Base-by-base conservation (phyloP, 2,329 filamentous ascomycete genomes). In the Geosmithia flava region DNA sequence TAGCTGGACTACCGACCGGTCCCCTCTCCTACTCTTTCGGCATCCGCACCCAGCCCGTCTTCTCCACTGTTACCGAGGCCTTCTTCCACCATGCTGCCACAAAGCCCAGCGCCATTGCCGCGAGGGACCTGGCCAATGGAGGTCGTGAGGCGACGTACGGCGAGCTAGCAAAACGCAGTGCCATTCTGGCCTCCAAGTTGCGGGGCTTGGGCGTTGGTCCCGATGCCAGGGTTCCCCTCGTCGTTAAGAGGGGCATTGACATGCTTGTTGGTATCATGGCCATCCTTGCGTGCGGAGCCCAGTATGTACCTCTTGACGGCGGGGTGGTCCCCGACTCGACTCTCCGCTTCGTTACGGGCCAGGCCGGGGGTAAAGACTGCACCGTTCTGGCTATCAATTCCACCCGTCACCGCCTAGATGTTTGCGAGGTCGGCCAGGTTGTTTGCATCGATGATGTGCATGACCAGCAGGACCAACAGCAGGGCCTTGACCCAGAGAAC, bases 291-390 rank as follows among this genome's bases (percentile, higher is more conserved):
- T 64, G 66, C 42, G 71, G 72, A 7, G 72, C 66, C n/a, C 71
- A 76, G 53, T 76, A 76, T 53, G 67, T 75, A 4, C 73, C 73
- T 2, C 62, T 76, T 8, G 73, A 76, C 51, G 72, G 71, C 23
- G 67, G 68, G 13, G 62, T 71, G n/a, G 63, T 66, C 20, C 58
- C 67, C 2, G 62, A 66, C 44, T 56, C 57, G 13, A 61, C 64
- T 1, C 55, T 75, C 13, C 54, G 57, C 3, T 65, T 71, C 49
- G 68, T 72, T 23, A 61, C 74, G 13, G 42, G 29, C n/a, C 49
- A 50, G 51, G 65, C 67, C 1, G 54, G 57, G 13, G 57, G 53
- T 3, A 16, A 20, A 58, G 67, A 40, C 58, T 68, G 7, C 53
- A 73, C 2, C 71, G 69, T 52, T 10, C 27, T 50, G 42, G 39